Conservation (phyloP, 805 yeast species). For the Metschnikowia borealis region DNA sequence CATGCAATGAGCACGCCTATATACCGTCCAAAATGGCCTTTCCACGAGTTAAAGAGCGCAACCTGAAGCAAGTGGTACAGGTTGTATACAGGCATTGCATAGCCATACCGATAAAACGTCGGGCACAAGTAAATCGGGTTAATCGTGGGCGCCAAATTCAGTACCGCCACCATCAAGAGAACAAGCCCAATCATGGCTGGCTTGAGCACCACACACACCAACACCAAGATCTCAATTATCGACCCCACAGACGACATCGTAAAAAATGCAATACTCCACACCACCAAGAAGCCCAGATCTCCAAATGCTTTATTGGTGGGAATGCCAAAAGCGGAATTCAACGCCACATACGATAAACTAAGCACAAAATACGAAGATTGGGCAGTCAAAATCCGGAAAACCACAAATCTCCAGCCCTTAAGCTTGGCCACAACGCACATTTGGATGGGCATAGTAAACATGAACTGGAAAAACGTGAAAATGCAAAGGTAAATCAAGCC, state of each 20-base stretch:
- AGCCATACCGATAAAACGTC: conserved; percentile 31
- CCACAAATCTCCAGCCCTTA: conserved; percentile 24
- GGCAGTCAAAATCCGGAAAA: conserved; percentile 23
- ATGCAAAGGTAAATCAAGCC: conserved; percentile 30
- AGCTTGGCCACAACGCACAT: conserved; percentile 24
- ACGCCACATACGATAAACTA: conserved; percentile 25
- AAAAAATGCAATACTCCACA: conserved; percentile 29
- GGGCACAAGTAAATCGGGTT: conserved; percentile 32
- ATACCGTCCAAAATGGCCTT: conserved; percentile 31
- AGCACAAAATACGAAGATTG: conserved; percentile 28
- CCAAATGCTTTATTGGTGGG: conserved; percentile 23
- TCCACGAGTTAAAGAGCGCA: conserved; percentile 31
- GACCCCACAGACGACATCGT: conserved; percentile 31
- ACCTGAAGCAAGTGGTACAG: conserved; percentile 30
- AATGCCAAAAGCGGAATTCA: conserved; percentile 29
- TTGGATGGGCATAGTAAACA: conserved; percentile 26
- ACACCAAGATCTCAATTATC: conserved; percentile 25
- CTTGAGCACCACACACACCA: conserved; percentile 21
- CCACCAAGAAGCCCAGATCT: conserved; percentile 29
- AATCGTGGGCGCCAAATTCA: conserved; percentile 29
- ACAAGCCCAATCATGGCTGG: conserved; percentile 28
- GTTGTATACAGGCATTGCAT: conserved; percentile 33
- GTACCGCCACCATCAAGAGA: conserved; percentile 25
- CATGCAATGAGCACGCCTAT: conserved; percentile 31
- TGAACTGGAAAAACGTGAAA: conserved; percentile 33